These are phyloP conservation scores for Talaromyces liani DNA, from an alignment of 495 filamentous ascomycete genomes.

Conservation along the genomic window DNA sequence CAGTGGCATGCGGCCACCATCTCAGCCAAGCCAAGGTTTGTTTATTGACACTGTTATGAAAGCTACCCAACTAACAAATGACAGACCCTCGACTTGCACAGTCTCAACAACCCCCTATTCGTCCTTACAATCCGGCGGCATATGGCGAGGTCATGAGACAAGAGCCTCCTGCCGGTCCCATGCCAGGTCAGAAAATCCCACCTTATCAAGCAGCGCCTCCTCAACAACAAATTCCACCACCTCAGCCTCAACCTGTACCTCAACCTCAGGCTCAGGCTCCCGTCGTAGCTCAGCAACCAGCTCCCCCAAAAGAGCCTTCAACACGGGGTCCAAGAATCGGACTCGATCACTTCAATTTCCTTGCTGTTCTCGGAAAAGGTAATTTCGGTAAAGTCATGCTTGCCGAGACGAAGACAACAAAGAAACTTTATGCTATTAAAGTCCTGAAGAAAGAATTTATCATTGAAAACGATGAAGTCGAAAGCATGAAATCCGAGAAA, in stretches of 20 bases:
- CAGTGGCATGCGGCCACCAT: conserved; percentile 22
- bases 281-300: conserved; percentile 19
- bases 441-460: conserved; percentile 99
- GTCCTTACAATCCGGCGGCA: conserved; percentile 64
- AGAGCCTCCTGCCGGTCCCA: conserved; percentile 22
- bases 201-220: conserved; percentile 28
- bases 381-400: conserved; percentile 99
- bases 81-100: conserved; percentile 12
- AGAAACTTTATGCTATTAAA: conserved; percentile 96
- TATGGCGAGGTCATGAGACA: conserved; percentile 57
- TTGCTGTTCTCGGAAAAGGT: conserved; percentile 96
- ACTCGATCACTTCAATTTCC: conserved; percentile 98
- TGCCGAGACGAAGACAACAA: conserved; percentile 87
- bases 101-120: conserved; percentile 48
- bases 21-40: conserved; percentile 30
- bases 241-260: conserved; percentile 18
- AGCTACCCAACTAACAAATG: conserved; percentile 6
- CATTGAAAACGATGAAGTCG: conserved; percentile 99
- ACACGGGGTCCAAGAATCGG: conserved; percentile 74
- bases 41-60: conserved; percentile 3
- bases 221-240: conserved; percentile 35
- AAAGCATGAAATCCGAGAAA: conserved; percentile 97
- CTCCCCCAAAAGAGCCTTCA: conserved; percentile 42
- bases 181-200: conserved; percentile 10
- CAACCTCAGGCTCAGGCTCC: conserved; percentile 24